Base-by-base conservation (phyloP, 2,329 filamentous ascomycete species). In the Zopfia rhizophila region DNA sequence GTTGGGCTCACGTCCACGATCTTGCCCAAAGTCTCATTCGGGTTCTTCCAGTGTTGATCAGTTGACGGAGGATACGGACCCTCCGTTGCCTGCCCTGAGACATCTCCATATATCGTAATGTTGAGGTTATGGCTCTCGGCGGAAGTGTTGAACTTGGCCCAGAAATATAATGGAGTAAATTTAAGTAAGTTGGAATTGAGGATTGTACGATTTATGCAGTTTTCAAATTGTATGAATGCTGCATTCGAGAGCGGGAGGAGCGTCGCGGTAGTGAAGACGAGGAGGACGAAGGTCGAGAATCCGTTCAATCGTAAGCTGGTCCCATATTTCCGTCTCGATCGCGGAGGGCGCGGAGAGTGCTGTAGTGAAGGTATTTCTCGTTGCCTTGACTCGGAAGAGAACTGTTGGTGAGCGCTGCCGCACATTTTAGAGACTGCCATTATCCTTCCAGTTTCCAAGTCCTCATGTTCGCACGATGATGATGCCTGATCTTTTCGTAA, bases 101-200 rank as follows among this genome's bases (percentile, higher is more conserved):
- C 91, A 72, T 97, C 97, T 38, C 92, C 93, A 77, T 91, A 97
- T 33, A 96, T 82, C 1, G 86, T 94, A 43, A 97, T 77, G 53
- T 83, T 85, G 36, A 99, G 78, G 28, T 80, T 83, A 65, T 92
- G 84, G 38, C 75, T 79, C 4, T 82, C 69, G 53, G 82, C 75
- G 11, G 75, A 70, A 19, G 82, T 79, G 60, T 90, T 82, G 76
- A 96, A 96, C 14, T 76, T 74, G 45, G 90, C 93, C 61, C 89
- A 85, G 45, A 94, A 83, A 58, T 82, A 85, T 24, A 87, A 71
- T 3, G 94, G 92, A 10, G 85, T 78, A 76, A 93, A 96, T 75
- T 97, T 91, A 22, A 97, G 80, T 7, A 78, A 63, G 45, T 75
- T 73, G 32, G 81, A 80, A 48, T 84, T 78, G 66, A 87, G 81